Percentiles rank a stretch among this genome's conserved stretches.
These are phyloP conservation scores for Amesomyces nigricolor DNA, from an alignment of 2,329 filamentous ascomycete species.

Conservation along the genomic window DNA sequence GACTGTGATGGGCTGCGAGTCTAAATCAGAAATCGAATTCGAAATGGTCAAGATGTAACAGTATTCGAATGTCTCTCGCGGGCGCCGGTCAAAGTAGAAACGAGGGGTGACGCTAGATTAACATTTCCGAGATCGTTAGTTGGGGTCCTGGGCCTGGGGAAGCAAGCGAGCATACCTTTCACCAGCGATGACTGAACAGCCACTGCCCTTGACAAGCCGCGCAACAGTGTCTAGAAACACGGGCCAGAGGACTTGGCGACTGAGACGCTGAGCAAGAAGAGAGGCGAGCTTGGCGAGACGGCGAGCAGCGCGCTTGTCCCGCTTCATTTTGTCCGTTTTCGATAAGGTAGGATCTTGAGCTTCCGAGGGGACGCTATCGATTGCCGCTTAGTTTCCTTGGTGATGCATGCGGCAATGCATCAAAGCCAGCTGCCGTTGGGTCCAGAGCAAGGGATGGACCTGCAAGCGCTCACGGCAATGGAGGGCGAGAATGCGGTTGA, in stretches of 20 bases:
- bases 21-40: no score
- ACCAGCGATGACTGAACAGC: no score
- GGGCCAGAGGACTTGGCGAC: no score
- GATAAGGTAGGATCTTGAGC: no score
- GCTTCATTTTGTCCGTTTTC: no score
- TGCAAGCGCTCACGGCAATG: neutral
- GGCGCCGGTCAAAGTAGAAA: neutral
- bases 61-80: neutral
- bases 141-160: no score
- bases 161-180: no score
- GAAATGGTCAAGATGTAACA: neutral
- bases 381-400: neutral
- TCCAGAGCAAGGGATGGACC: slow-evolving; percentile 3
- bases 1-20: neutral
- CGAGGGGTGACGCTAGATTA: neutral
- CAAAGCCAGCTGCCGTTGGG: neutral
- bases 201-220: no score
- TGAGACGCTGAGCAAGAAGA: no score
- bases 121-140: neutral
- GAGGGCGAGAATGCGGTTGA: neutral
- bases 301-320: no score
- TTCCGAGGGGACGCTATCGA: neutral
- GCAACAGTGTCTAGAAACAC: no score
- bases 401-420: neutral
- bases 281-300: no score